These are phyloP conservation scores for Volvox reticuliferus DNA, from an alignment of 139 green algal species.

Conservation along the genomic window DNA sequence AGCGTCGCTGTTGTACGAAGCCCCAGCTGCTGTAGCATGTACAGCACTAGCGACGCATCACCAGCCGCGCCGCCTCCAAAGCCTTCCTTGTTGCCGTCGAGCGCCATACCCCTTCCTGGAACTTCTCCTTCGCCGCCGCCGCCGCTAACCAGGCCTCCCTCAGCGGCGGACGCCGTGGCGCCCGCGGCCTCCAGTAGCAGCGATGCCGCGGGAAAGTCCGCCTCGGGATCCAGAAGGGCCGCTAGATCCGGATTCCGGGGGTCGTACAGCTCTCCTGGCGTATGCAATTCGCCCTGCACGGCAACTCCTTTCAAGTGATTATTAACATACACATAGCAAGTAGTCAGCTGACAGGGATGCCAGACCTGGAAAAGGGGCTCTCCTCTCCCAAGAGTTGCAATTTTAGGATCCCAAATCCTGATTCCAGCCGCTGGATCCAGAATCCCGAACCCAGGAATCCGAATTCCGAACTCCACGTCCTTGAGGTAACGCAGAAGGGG, in stretches of 20 bases:
- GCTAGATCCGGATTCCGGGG: constrained; percentile 73
- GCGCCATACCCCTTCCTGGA: neutral
- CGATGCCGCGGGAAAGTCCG: constrained; percentile 62
- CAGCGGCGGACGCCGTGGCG: neutral
- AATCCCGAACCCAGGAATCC: no score
- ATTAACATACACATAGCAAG: no score
- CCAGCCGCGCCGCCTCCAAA: neutral
- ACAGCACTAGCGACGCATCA: constrained; percentile 47
- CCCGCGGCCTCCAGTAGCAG: constrained; percentile 19
- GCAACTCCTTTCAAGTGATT: no score
- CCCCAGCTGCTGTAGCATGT: constrained; percentile 74
- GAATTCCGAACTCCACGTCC: no score
- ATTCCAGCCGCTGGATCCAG: no score
- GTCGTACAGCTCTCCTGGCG: constrained; percentile 75
- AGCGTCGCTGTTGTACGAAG: constrained; percentile 53
- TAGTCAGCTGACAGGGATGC: no score
- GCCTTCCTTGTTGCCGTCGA: neutral
- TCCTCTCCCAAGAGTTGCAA: no score
- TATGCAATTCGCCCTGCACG: constrained; percentile 54
- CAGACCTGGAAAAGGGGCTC: no score
- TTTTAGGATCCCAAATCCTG: no score
- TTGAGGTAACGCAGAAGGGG: no score
- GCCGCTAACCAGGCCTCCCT: neutral
- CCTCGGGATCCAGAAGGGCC: constrained; percentile 69
- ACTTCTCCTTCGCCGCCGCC: neutral